Percentiles rank a stretch among this genome's conserved stretches.
phyloP scores from a whole-genome alignment of 176 grass and related monocot species.

The Poa annua region DNA sequence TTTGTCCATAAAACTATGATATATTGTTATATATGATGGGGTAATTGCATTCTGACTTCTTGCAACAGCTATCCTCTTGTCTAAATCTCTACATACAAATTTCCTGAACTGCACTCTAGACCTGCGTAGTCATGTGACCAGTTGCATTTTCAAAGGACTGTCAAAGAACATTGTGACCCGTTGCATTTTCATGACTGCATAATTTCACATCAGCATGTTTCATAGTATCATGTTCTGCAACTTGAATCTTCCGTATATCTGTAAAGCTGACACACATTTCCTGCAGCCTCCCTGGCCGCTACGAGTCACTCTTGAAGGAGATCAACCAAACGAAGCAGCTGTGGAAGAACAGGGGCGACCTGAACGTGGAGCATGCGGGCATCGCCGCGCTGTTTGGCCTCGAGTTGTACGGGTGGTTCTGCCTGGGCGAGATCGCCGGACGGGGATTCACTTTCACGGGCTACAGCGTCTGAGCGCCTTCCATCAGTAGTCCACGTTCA shows the following conservation, averaged over 20 bases:
- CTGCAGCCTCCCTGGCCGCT: conserved; percentile 76
- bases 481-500: background rate
- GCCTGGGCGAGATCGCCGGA: conserved; percentile 73
- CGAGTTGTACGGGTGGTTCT: conserved; percentile 81
- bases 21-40: background rate
- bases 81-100: background rate
- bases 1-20: background rate
- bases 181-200: background rate
- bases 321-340: conserved; percentile 66
- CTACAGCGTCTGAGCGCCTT: conserved; percentile 63
- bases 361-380: conserved; percentile 81
- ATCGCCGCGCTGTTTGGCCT: conserved; percentile 73
- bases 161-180: background rate
- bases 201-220: background rate
- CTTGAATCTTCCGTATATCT: background rate
- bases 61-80: background rate
- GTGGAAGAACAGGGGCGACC: conserved; percentile 63
- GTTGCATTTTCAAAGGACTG: background rate
- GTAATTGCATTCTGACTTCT: background rate
- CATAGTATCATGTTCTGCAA: background rate
- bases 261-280: background rate
- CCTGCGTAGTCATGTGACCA: background rate
- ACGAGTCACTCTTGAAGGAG: conserved; percentile 83
- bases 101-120: background rate
- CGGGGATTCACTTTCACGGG: conserved; percentile 89